Base-by-base conservation (phyloP, 176 grass and related monocot species). In the Oryza nivara region DNA sequence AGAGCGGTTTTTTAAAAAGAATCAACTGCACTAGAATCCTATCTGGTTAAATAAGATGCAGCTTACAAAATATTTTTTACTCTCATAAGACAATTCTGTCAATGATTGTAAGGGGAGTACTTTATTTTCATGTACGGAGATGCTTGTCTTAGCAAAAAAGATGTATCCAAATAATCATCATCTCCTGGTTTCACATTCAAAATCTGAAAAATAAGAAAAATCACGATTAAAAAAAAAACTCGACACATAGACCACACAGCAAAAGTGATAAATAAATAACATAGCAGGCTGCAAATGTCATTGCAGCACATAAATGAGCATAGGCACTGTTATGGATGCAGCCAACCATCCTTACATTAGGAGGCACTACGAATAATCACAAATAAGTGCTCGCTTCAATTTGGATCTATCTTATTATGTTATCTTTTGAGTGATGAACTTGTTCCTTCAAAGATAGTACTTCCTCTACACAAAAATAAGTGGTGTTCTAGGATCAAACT, bases 41-140 rank as follows among this genome's bases (percentile, higher is more conserved):
- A 52, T 2, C 30, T 48, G 61, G 34, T 81, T 30, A 70, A 35
- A 52, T 56, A 75, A 75, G 67, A 76, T 60, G 38, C 48, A 76
- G 70, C 51, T 32, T 74, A 34, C 47, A 7, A 52, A n/a, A 20
- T 58, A 11, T 9, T 28, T n/a, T 28, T 6, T 41, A 74, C 52
- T 67, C 28, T 40, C 9, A 13, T 22, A 30, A 32, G 54, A 52
- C 1, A 70, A 41, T n/a, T 47, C 12, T 60, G 6, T 63, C 52
- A 22, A 9, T 63, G 17, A 84, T 63, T 30, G 41, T 32, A 91
- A 81, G 17, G 30, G 26, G 7, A 60, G 38, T 94, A 97, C 95
- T 89, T 97, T 82, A 97, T 94, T 97, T 94, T 97, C 95, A 97
- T 97, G 84, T 94, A 97, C 45, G 92, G 95, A 84, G 95, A 94